These are phyloP conservation scores for Arxiozyma bovina DNA, from an alignment of 1,139 yeast species.

Conservation along the genomic window DNA sequence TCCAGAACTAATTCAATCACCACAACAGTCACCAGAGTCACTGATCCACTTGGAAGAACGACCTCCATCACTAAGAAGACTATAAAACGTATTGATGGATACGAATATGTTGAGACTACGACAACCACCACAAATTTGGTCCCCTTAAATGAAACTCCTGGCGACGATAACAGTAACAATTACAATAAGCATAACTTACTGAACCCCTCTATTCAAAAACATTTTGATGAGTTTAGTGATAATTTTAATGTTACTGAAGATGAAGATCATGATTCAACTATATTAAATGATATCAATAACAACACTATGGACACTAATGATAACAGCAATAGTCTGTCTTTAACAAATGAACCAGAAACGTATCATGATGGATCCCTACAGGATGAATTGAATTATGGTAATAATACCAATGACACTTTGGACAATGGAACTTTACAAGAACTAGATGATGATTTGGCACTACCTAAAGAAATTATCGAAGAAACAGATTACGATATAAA, in stretches of 20 bases:
- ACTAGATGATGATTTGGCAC: not conserved
- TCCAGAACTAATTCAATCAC: slow-evolving; percentile 27
- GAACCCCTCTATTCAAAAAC: slow-evolving; percentile 12
- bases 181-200: not conserved
- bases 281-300: not conserved
- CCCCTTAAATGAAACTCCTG: slow-evolving; percentile 11
- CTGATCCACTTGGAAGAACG: slow-evolving; percentile 28
- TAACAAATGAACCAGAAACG: not conserved
- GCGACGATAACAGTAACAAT: not conserved
- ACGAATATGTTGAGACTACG: slow-evolving; percentile 28
- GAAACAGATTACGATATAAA: not conserved
- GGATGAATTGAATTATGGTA: not conserved
- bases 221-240: slow-evolving; percentile 29
- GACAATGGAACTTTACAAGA: not conserved
- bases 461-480: slow-evolving; percentile 3
- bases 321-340: not conserved
- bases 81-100: slow-evolving; percentile 26
- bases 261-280: slow-evolving; percentile 5
- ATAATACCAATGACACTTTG: not conserved
- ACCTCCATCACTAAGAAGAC: slow-evolving; percentile 28
- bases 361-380: not conserved
- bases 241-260: slow-evolving; percentile 18
- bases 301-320: not conserved
- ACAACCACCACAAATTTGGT: slow-evolving; percentile 24
- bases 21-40: slow-evolving; percentile 26